phyloP scores from a whole-genome alignment of 2,329 filamentous ascomycete genomes.

The Macrophomina pseudophaseolina region DNA sequence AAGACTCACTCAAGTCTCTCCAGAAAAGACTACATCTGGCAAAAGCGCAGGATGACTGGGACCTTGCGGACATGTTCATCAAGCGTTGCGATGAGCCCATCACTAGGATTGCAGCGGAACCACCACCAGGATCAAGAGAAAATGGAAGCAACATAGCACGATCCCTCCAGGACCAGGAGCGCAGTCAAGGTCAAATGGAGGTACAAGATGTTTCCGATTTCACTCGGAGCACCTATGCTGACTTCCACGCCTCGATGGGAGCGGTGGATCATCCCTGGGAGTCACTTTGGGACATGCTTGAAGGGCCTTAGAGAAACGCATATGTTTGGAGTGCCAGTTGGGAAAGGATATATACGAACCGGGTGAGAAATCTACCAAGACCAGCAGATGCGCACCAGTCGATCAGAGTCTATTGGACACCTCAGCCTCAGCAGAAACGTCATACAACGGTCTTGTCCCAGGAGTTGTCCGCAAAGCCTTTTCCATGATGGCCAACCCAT shows the following conservation, averaged over 20 bases:
- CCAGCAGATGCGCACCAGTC: too few species aligned
- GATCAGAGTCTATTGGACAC: not conserved
- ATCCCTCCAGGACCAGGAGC: not conserved
- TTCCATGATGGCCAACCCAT: constrained; percentile 62
- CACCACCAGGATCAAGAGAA: too few species aligned
- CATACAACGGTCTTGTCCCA: constrained; percentile 43
- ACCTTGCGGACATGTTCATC: constrained; percentile 24
- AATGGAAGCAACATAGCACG: not conserved
- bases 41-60: constrained; percentile 14
- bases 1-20: not conserved
- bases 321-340: not conserved
- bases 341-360: too few species aligned
- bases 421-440: not conserved
- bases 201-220: not conserved
- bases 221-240: not conserved
- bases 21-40: constrained; percentile 6
- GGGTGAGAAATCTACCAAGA: too few species aligned
- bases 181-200: not conserved
- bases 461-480: constrained; percentile 60
- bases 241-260: constrained; percentile 6
- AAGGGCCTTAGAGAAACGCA: not conserved
- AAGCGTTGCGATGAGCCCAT: constrained; percentile 22
- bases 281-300: constrained; percentile 16
- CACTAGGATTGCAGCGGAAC: not conserved
- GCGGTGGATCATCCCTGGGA: constrained; percentile 18